Percentiles rank a stretch among this genome's conserved stretches.
Evolutionary conservation across 108 stramenopile genomes (phyloP).

Genomic region (Cyclotella kingstonii): DNA sequence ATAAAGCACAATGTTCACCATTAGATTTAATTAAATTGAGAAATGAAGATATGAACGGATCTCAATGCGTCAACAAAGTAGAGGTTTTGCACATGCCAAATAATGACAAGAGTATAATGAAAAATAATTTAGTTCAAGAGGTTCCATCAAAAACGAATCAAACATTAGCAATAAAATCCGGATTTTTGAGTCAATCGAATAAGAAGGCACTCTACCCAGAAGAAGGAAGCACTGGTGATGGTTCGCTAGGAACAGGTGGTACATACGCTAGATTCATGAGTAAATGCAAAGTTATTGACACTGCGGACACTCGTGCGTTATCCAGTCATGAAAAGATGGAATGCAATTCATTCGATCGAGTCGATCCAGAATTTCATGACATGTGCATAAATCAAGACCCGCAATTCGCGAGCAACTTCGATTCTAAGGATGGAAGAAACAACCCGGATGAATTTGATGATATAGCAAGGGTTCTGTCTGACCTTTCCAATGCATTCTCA

Average conservation of each 20-base stretch:
- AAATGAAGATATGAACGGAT: neutral
- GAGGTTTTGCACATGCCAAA: neutral
- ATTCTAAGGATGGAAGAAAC: too few species aligned
- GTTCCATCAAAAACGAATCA: neutral
- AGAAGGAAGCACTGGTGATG: neutral
- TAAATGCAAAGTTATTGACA: neutral
- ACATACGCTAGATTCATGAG: neutral
- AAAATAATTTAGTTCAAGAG: neutral
- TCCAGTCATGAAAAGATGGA: too few species aligned
- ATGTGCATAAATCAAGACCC: too few species aligned
- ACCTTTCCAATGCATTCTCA: too few species aligned
- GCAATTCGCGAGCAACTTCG: too few species aligned
- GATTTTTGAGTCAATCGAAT: neutral
- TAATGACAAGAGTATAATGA: neutral
- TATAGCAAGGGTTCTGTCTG: too few species aligned
- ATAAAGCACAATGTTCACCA: neutral
- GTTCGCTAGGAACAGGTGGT: neutral
- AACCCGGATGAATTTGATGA: too few species aligned
- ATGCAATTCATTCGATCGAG: too few species aligned
- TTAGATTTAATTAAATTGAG: conserved; percentile 10
- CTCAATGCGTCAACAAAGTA: neutral
- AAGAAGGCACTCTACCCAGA: neutral
- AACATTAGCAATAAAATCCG: neutral
- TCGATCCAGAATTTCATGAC: too few species aligned
- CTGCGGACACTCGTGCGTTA: neutral